A percentile compares a stretch with the other conserved stretches of the same genome.
phyloP scores from a whole-genome alignment of 768 basidiomycete genomes.

The Leccinum aurantiacum region DNA sequence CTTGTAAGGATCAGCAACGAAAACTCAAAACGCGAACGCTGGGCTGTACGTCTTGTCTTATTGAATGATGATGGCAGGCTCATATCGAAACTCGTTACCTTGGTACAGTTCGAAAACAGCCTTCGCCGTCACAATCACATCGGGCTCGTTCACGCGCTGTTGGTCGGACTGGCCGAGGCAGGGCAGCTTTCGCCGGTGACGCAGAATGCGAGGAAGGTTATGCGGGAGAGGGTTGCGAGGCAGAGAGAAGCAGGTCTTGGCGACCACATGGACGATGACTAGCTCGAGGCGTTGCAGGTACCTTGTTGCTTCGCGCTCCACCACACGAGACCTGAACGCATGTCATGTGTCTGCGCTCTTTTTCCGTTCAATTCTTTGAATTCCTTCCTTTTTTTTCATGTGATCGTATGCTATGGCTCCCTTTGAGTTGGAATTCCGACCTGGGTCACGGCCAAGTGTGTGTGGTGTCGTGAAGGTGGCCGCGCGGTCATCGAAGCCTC shows the following conservation, averaged over 20 bases:
- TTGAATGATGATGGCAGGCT: not conserved
- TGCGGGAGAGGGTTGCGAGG: conserved; percentile 45
- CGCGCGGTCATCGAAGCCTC: not conserved
- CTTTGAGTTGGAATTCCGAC: conserved; percentile 9
- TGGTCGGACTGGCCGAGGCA: conserved; percentile 71
- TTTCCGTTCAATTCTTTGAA: conserved; percentile 1
- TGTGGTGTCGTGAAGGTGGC: not conserved
- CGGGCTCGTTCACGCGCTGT: conserved; percentile 72
- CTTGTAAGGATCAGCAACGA: conserved; percentile 61
- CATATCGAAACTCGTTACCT: conserved; percentile 2
- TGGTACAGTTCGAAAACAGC: conserved; percentile 77
- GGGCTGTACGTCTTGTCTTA: conserved; percentile 61
- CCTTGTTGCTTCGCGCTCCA: conserved; percentile 2
- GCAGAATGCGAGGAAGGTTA: conserved; percentile 42
- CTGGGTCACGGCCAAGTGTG: not conserved
- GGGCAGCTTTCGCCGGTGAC: conserved; percentile 58
- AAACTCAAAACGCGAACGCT: conserved; percentile 72
- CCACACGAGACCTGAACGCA: not conserved
- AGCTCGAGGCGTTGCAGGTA: conserved; percentile 3
- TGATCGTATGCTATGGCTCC: conserved; percentile 6
- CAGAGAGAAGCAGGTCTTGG: conserved; percentile 40
- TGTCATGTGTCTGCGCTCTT: not conserved
- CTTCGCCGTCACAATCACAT: conserved; percentile 85
- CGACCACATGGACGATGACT: conserved; percentile 44
- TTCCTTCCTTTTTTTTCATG: conserved; percentile 1